A percentile compares a stretch with the other conserved stretches of the same genome.
These are phyloP conservation scores for Solanum ossicruentum DNA, from an alignment of 257 asterid genomes.

Conservation along the genomic window DNA sequence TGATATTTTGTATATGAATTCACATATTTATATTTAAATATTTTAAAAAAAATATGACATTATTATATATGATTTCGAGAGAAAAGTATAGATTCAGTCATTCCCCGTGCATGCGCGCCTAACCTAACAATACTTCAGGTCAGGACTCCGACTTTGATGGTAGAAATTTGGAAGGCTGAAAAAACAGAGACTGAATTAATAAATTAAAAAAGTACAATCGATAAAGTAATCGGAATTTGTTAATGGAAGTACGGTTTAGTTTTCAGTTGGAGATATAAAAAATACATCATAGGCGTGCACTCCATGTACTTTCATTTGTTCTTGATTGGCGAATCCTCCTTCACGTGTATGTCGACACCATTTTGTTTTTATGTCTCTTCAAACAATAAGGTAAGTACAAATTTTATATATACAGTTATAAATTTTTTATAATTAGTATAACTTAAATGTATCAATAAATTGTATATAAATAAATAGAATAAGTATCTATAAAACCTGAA, in stretches of 20 bases:
- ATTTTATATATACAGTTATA: too few species aligned
- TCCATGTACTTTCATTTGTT: not conserved
- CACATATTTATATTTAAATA: too few species aligned
- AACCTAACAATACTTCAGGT: not conserved
- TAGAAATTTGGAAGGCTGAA: not conserved
- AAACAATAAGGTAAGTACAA: not conserved
- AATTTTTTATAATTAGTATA: too few species aligned
- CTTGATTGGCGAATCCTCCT: constrained; percentile 5
- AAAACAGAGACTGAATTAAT: not conserved
- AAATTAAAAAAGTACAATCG: not conserved
- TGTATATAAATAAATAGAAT: too few species aligned
- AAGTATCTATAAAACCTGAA: too few species aligned
- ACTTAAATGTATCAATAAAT: too few species aligned
- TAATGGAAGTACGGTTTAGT: not conserved
- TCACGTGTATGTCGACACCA: constrained; percentile 14
- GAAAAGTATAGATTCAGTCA: too few species aligned
- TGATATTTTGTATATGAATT: too few species aligned
- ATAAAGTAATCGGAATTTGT: not conserved
- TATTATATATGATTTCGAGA: too few species aligned
- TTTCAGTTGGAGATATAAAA: not conserved
- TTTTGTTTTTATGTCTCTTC: not conserved
- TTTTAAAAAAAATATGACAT: too few species aligned
- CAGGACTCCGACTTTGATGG: not conserved
- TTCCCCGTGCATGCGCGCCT: too few species aligned
- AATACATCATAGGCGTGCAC: constrained; percentile 9